Evolutionary conservation across 1,139 yeast species (phyloP).

Genomic region (Torulaspora globosa): DNA sequence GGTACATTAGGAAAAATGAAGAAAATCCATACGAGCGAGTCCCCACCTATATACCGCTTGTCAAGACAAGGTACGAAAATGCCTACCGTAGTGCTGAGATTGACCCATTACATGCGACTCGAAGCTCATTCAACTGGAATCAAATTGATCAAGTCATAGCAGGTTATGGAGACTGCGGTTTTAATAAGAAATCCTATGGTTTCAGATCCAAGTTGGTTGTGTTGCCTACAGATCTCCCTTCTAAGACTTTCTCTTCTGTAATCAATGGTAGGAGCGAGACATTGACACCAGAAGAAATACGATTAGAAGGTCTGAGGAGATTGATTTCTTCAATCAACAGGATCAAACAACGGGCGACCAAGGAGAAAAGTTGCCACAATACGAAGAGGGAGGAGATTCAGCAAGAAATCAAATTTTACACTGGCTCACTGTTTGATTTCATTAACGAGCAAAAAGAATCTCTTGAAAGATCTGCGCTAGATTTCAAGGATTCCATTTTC

Average conservation of each 20-base stretch:
- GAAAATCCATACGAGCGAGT: constrained; percentile 33
- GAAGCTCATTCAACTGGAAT: constrained; percentile 77
- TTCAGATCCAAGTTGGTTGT: constrained; percentile 80
- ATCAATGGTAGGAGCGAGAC: constrained; percentile 52
- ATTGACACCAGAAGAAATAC: constrained; percentile 72
- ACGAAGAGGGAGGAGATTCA: constrained; percentile 48
- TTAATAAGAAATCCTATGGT: constrained; percentile 51
- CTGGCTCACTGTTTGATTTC: constrained; percentile 75
- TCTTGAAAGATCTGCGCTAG: constrained; percentile 20
- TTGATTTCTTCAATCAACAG: constrained; percentile 65
- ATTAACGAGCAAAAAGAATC: constrained; percentile 45
- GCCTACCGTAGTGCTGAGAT: constrained; percentile 57
- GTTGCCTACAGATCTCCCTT: constrained; percentile 67
- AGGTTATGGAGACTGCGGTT: constrained; percentile 72
- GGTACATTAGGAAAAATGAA: constrained; percentile 46
- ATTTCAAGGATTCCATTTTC: constrained; percentile 39
- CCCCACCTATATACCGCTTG: constrained; percentile 40
- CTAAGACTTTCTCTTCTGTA: constrained; percentile 41
- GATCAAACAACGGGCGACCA: constrained; percentile 48
- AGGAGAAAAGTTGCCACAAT: constrained; percentile 39
- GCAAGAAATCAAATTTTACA: constrained; percentile 81
- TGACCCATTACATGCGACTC: constrained; percentile 51
- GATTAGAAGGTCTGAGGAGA: constrained; percentile 80
- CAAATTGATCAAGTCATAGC: constrained; percentile 85
- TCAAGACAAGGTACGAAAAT: constrained; percentile 75